Base-by-base conservation (phyloP, 441 rosid species). In the Jatropha multifida region DNA sequence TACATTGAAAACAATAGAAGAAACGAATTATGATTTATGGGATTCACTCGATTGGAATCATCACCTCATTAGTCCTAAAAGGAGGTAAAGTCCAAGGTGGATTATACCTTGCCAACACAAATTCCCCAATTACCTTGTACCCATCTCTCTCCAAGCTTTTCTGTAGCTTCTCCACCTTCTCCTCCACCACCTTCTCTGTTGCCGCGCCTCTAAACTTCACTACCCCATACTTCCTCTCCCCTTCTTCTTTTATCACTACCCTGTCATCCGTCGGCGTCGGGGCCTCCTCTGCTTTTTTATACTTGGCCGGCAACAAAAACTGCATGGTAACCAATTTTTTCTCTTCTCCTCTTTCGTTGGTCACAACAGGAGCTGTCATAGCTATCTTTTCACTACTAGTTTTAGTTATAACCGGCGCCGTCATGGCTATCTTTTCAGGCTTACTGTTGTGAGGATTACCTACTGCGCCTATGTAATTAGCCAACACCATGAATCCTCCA, bases 11-110 rank as follows among this genome's bases (percentile, higher is more conserved):
- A 38, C 7, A 7, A 66, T 27, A 42, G 46, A 26, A 15, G 10
- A 27, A 41, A 49, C 55, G 23, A 23, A 44, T 42, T 7, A 42
- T 42, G 5, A 48, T 7, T 48, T n/a, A 23, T 65, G 41, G 9
- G 3, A 48, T 14, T 91, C 87, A 91, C 78, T 90, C 96, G 26
- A 94, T 79, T 26, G 97, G 92, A 55, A 91, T 79, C 94, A 91
- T 86, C 55, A 93, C 86, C 79, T 92, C 98, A 32, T 95, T 92
- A 56, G 96, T 89, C 85, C 90, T 90, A 46, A 89, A 84, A 54
- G 87, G 74, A 20, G 97, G 96, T 70, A 95, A 58, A 55, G 98
- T 90, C 92, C 93, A 93, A 1, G 98, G 97, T 0, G 98, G 99
- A 63, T 93, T 95, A 77, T 87, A 91, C 90, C 99, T 89, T 65